Conservation (phyloP, 257 asterid species). For the Thymus mandschuricus region DNA sequence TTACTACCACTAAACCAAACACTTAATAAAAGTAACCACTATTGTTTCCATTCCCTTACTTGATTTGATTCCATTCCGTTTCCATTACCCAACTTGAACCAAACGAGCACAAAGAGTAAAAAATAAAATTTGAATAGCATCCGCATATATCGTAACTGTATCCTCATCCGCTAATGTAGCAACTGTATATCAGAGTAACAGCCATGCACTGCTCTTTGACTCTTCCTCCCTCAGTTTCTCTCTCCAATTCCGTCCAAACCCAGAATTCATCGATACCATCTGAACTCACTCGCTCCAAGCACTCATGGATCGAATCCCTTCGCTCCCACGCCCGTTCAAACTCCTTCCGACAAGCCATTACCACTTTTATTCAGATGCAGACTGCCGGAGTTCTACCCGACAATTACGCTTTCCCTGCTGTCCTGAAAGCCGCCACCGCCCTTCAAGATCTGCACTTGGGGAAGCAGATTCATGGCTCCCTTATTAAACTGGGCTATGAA, state of each 20-base stretch:
- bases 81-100: no score
- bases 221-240: constrained; percentile 26
- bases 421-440: constrained; percentile 68
- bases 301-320: constrained; percentile 65
- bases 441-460: constrained; percentile 67
- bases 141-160: no score
- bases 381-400: constrained; percentile 66
- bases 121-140: no score
- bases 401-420: constrained; percentile 77
- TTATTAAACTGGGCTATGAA: constrained; percentile 61
- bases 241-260: constrained; percentile 34
- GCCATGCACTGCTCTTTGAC: constrained; percentile 25
- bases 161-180: constrained; percentile 2
- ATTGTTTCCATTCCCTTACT: no score
- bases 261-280: constrained; percentile 38
- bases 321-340: constrained; percentile 64
- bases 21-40: no score
- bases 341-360: constrained; percentile 61
- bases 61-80: no score
- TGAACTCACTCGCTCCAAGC: constrained; percentile 41
- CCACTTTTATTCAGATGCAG: constrained; percentile 65
- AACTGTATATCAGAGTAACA: no score
- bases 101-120: no score
- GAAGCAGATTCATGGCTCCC: constrained; percentile 65
- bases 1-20: no score